Conservation (phyloP, 768 basidiomycete species). For the Exsudoporus frostii region DNA sequence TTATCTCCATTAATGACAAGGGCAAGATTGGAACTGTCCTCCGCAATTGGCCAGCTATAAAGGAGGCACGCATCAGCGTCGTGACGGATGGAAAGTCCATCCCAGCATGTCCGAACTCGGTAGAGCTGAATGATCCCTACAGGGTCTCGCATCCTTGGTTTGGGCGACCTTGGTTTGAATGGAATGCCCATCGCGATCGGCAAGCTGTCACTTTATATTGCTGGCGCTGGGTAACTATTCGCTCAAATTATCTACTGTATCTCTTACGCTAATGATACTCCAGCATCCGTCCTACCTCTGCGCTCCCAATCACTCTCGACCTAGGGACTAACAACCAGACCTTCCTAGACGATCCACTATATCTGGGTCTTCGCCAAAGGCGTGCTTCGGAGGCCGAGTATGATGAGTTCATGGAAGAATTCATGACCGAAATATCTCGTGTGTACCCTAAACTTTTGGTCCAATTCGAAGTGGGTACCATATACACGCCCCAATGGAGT, state of each 20-base stretch:
- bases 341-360: conserved; percentile 82
- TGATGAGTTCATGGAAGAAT: conserved; percentile 87
- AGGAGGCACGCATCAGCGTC: conserved; percentile 83
- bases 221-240: conserved; percentile 73
- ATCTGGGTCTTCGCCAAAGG: conserved; percentile 78
- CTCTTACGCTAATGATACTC: conserved; percentile 1
- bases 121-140: conserved; percentile 4
- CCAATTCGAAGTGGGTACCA: conserved; percentile 67
- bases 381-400: conserved; percentile 63
- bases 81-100: conserved; percentile 76
- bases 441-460: conserved; percentile 80
- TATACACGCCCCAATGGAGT: neutral
- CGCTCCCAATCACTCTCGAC: conserved; percentile 82
- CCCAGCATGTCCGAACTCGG: neutral
- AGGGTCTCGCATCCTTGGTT: conserved; percentile 86
- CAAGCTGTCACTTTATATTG: conserved; percentile 88
- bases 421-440: conserved; percentile 77
- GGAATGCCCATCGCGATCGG: conserved; percentile 89
- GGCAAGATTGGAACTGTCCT: conserved; percentile 73
- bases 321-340: conserved; percentile 84
- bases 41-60: conserved; percentile 64
- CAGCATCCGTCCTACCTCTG: conserved; percentile 74
- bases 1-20: conserved; percentile 79
- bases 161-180: conserved; percentile 81
- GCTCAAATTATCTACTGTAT: neutral